phyloP scores from a whole-genome alignment of 2,329 filamentous ascomycete species.

The Aulographum hederae region DNA sequence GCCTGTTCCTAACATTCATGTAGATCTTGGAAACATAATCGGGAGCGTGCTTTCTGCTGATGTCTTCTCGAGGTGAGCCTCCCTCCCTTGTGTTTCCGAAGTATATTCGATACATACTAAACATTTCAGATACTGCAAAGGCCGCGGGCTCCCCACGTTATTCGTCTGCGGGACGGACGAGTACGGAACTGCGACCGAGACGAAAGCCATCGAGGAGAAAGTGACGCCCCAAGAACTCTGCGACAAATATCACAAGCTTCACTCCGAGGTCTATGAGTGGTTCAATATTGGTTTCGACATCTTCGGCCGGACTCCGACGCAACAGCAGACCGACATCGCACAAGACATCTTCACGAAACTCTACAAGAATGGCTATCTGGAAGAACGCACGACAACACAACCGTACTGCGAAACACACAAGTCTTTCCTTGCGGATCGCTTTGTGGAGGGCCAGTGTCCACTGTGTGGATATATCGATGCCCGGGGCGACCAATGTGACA shows the following conservation, averaged over 20 bases:
- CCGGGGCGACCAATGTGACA: conserved; percentile 35
- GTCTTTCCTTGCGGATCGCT: conserved; percentile 66
- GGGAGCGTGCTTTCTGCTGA: conserved; percentile 79
- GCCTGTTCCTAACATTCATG: too few species aligned
- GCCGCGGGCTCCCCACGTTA: conserved; percentile 60
- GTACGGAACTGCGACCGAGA: conserved; percentile 91
- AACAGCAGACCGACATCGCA: conserved; percentile 78
- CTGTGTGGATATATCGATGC: conserved; percentile 41
- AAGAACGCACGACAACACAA: conserved; percentile 74
- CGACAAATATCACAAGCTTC: conserved; percentile 79
- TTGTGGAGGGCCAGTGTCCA: conserved; percentile 63
- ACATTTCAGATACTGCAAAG: conserved; percentile 49
- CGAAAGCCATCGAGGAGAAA: conserved; percentile 79
- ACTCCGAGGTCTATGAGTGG: conserved; percentile 87
- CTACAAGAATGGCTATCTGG: conserved; percentile 73
- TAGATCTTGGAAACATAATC: conserved; percentile 80
- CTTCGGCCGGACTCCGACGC: conserved; percentile 82
- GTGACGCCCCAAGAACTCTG: conserved; percentile 70
- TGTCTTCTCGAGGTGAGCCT: conserved; percentile 35
- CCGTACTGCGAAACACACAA: conserved; percentile 53
- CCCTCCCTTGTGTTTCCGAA: too few species aligned
- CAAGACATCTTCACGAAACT: conserved; percentile 80
- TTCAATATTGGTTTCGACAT: conserved; percentile 90
- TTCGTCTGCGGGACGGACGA: conserved; percentile 84
- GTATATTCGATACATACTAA: neutral